phyloP scores from a whole-genome alignment of 1,284 basidiomycete genomes.

The Ustilago sp. region DNA sequence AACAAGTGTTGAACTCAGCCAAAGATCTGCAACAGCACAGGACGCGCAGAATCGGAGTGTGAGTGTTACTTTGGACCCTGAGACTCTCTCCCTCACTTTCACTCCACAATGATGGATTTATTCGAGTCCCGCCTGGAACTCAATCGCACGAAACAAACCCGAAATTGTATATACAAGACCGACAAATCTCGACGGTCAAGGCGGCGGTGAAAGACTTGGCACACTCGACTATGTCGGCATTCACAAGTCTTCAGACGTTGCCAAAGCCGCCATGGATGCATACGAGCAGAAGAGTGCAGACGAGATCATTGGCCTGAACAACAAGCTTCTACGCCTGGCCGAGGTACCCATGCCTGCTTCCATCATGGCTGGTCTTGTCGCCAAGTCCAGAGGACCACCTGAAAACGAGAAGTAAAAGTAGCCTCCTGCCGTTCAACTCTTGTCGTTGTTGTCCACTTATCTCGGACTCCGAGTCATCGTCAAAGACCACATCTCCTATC shows the following conservation, averaged over 20 bases:
- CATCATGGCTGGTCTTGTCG: too few species aligned
- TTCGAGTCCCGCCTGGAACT: too few species aligned
- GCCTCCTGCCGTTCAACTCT: not conserved
- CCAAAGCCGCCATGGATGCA: conserved; percentile 4
- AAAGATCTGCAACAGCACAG: not conserved
- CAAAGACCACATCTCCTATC: too few species aligned
- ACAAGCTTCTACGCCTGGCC: conserved; percentile 7
- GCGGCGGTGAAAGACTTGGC: conserved; percentile 3
- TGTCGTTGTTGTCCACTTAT: not conserved
- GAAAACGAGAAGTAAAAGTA: too few species aligned
- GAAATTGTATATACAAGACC: too few species aligned
- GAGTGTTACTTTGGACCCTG: too few species aligned
- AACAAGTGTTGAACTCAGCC: conserved; percentile 2
- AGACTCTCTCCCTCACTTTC: too few species aligned
- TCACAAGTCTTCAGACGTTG: conserved; percentile 2
- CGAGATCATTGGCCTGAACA: conserved; percentile 10
- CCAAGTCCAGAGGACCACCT: too few species aligned
- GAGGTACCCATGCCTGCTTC: not conserved
- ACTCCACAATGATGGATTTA: too few species aligned
- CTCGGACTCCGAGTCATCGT: too few species aligned
- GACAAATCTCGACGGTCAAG: conserved; percentile 3
- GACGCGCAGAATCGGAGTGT: too few species aligned
- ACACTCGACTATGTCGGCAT: conserved; percentile 14
- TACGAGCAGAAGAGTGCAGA: conserved; percentile 9
- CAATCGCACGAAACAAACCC: too few species aligned